Conservation (phyloP, 805 yeast species). For the Yamadazyma endophytica region DNA sequence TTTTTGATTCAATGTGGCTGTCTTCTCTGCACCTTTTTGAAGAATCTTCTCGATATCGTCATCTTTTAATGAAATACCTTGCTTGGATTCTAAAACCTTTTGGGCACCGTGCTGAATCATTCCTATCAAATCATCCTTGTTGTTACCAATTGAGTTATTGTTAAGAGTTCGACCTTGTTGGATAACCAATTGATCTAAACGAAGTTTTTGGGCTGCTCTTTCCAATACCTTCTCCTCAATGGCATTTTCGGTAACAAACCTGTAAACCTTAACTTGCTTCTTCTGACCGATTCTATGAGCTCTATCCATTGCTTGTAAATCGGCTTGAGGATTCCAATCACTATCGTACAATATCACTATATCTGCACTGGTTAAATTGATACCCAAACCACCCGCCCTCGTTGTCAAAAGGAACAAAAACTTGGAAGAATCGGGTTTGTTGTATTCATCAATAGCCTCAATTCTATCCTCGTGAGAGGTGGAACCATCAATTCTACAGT, state of each 20-base stretch:
- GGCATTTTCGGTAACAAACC: conserved; percentile 94
- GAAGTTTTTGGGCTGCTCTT: conserved; percentile 89
- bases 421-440: conserved; percentile 74
- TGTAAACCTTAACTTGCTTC: conserved; percentile 87
- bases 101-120: conserved; percentile 98
- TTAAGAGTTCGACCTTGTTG: conserved; percentile 76
- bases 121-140: conserved; percentile 80
- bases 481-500: conserved; percentile 91
- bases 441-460: conserved; percentile 88
- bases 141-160: conserved; percentile 47
- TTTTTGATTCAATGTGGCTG: conserved; percentile 72
- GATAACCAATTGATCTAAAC: conserved; percentile 91
- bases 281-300: conserved; percentile 97
- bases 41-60: conserved; percentile 84
- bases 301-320: conserved; percentile 96
- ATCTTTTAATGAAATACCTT: conserved; percentile 31
- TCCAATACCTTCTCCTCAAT: conserved; percentile 95
- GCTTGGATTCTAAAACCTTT: conserved; percentile 63
- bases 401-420: conserved; percentile 86
- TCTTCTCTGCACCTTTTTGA: conserved; percentile 75
- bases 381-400: conserved; percentile 96
- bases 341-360: conserved; percentile 85
- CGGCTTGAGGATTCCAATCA: conserved; percentile 99
- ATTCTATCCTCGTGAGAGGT: conserved; percentile 92
- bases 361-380: conserved; percentile 88